Base-by-base conservation (phyloP, 1,139 yeast genomes). In the Geotrichum cucujoidarum region DNA sequence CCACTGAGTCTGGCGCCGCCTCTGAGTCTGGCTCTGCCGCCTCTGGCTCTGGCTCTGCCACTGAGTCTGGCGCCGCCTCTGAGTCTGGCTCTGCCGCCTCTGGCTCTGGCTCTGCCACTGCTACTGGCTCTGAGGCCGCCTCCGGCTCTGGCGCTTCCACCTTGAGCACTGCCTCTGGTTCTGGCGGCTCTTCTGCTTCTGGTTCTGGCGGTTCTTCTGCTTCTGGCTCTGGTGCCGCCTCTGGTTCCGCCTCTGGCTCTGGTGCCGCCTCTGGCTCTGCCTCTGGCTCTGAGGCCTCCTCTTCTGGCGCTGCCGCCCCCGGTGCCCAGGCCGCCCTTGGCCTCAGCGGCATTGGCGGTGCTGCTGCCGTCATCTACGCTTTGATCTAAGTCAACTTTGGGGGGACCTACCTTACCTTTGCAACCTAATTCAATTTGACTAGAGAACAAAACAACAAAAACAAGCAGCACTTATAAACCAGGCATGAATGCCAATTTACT, bases 281-380 rank as follows among this genome's bases (percentile, higher is more conserved):
- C n/a, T 6, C 6, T 6, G 10, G 27, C 27, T 24, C 27, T 24
- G 27, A 6, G 10, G 10, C 8, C 27, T 6, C 27, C 10, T 24
- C 27, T 24, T 35, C 38, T 10, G 27, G 27, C 25, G 17, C 13
- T 4, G 38, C 27, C 3, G 27, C 36, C 11, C 27, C 27, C 27
- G 47, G 31, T 18, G 25, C n/a, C 4, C n/a, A 39, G 10, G 25
- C 22, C 8, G 27, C 43, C 20, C n/a, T 39, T 17, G 34, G 43
- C n/a, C 35, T 39, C 18, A 25, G 43, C 6, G 34, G 43, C 21
- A 14, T 30, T 29, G 43, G 43, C 25, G 16, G 32, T 13, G 35
- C 30, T 16, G 43, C 43, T 18, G 43, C 18, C 25, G 18, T 39
- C 34, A 21, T 39, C 17, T 39, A 29, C 25, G 32, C 43, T 18